A percentile compares a stretch with the other conserved stretches of the same genome.
Evolutionary conservation across 257 asterid species (phyloP).

Genomic region (Solanum gandarillasii): DNA sequence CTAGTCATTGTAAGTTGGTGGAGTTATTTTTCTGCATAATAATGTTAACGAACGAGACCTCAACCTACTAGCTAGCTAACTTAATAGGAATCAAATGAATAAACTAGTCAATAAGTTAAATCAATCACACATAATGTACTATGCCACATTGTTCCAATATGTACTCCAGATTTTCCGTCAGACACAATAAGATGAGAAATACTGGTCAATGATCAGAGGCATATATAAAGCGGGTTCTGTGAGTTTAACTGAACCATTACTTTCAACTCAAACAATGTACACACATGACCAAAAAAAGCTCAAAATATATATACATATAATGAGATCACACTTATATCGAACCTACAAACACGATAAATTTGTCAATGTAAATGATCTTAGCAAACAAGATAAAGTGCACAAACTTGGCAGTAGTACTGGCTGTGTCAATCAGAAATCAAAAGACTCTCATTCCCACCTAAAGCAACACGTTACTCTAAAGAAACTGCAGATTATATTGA

Average conservation of each 20-base stretch:
- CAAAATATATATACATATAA: background rate
- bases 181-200: background rate
- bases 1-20: background rate
- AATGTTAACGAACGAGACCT: background rate
- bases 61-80: background rate
- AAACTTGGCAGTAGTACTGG: background rate
- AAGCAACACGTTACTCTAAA: background rate
- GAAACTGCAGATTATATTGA: background rate
- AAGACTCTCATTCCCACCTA: background rate
- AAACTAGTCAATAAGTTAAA: background rate
- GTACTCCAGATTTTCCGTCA: background rate
- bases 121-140: background rate
- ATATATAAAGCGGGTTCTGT: too few relatives aligned
- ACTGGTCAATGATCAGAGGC: background rate
- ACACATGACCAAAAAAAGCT: background rate
- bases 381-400: background rate
- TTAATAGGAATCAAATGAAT: background rate
- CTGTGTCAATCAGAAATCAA: background rate
- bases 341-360: background rate
- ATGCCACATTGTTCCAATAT: background rate
- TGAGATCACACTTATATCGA: background rate
- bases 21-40: background rate
- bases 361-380: background rate
- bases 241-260: background rate
- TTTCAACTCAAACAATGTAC: background rate